A percentile compares a stretch with the other conserved stretches of the same genome.
Conservation (phyloP, 352 stramenopile genomes). For the Paralagenidium karlingii region DNA sequence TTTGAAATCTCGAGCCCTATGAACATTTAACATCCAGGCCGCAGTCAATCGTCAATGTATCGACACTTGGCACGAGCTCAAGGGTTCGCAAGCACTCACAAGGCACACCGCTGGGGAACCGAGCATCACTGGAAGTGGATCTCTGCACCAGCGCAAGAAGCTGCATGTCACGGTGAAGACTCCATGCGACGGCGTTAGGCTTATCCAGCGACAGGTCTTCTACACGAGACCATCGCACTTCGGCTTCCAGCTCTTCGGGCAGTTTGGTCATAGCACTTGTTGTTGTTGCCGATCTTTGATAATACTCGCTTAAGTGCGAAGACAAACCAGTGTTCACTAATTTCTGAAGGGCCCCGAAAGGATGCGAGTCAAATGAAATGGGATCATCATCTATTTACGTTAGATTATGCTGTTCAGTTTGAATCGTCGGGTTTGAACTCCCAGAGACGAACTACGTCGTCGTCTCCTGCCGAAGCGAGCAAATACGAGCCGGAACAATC, state of each 20-base stretch:
- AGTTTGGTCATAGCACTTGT: too few relatives aligned
- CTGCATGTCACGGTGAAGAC: slow-evolving; percentile 31
- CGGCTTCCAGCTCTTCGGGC: slow-evolving; percentile 36
- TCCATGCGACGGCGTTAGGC: slow-evolving; percentile 21
- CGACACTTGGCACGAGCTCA: not conserved
- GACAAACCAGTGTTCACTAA: too few relatives aligned
- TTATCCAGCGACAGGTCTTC: slow-evolving; percentile 14
- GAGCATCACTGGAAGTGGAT: slow-evolving; percentile 55
- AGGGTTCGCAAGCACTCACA: slow-evolving; percentile 20
- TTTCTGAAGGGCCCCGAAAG: too few relatives aligned
- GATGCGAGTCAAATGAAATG: too few relatives aligned
- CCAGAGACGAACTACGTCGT: slow-evolving; percentile 54
- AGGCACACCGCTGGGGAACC: slow-evolving; percentile 75
- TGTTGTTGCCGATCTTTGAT: too few relatives aligned
- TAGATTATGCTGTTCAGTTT: too few relatives aligned
- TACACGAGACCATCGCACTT: slow-evolving; percentile 60
- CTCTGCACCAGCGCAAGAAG: slow-evolving; percentile 48
- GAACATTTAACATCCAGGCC: slow-evolving; percentile 2
- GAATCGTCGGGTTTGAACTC: slow-evolving; percentile 37
- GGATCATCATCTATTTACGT: too few relatives aligned
- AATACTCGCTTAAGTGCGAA: too few relatives aligned
- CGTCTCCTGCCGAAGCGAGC: slow-evolving; percentile 51
- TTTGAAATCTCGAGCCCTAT: slow-evolving; percentile 59
- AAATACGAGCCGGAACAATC: slow-evolving; percentile 22
- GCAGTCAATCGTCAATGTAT: not conserved